Base-by-base conservation (phyloP, 2,329 filamentous ascomycete genomes). In the Dothiorella sarmentorum region DNA sequence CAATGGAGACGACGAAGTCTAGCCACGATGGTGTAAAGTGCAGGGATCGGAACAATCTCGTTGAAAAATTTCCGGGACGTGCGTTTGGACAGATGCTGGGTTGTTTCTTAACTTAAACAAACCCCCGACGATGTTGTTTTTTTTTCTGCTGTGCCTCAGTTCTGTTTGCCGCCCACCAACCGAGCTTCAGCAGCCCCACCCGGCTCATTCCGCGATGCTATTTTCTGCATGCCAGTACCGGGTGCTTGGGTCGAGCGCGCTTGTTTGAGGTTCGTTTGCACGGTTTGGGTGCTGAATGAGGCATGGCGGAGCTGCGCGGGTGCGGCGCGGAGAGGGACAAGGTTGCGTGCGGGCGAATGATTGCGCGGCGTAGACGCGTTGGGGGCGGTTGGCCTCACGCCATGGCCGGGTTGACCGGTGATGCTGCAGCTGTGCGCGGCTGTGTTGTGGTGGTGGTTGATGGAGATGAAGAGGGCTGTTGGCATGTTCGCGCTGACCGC, bases 141-240 rank as follows among this genome's bases (percentile, higher is more conserved):
- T 24, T 13, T 52, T 27, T 33, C n/a, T 52, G 47, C 47, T 52
- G 47, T 52, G 47, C 47, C 47, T 27, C 47, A 52, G 11, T 31
- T n/a, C 20, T 15, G 22, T 20, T 37, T 38, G 47, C 47, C 47
- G 47, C 47, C 33, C 20, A 37, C 26, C 47, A 52, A 18, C 20
- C 47, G 31, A 52, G 31, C 18, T 15, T 37, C 15, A 17, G 27
- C 43, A 3, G 10, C 24, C 33, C 35, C 33, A 40, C 35, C 22
- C 15, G 24, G 22, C 13, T 35, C 49, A 27, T 40, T 52, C n/a
- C 18, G 47, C 47, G 29, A 52, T 20, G 35, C 35, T 40, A 20
- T n/a, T 53, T 40, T 33, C 35, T 40, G 35, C n/a, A 20, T 9
- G 35, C n/a, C n/a, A n/a, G n/a, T n/a, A 27, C 49, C 49, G 35